Percentiles rank a stretch among this genome's conserved stretches.
These are phyloP conservation scores for Otatea glauca DNA, from an alignment of 176 grass and related monocot species.

Conservation along the genomic window DNA sequence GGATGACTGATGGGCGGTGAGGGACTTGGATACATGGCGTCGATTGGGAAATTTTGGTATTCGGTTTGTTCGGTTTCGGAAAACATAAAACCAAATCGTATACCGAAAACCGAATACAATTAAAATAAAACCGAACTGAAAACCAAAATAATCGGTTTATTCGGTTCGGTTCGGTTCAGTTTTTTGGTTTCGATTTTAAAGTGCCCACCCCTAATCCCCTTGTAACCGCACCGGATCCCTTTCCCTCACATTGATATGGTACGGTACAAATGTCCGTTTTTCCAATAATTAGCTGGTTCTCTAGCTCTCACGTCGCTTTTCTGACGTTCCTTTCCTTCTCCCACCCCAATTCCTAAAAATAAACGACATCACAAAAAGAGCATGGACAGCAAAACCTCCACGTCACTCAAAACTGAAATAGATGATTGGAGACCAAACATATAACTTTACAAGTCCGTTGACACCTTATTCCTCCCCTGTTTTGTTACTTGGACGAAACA, in stretches of 20 bases:
- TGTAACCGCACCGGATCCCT: no score
- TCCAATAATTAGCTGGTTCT: neutral
- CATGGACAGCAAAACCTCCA: constrained; percentile 20
- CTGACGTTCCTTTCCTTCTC: neutral
- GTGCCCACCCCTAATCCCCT: no score
- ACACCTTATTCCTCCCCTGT: neutral
- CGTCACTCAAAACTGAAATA: constrained; percentile 25
- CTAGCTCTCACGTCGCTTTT: neutral
- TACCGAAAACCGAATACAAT: no score
- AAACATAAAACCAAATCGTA: no score
- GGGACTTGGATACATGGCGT: no score
- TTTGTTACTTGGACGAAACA: neutral
- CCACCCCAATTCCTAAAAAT: neutral
- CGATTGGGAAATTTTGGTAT: no score
- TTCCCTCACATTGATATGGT: neutral
- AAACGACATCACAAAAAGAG: neutral
- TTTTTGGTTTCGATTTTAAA: no score
- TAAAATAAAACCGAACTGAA: no score
- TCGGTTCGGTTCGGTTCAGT: no score
- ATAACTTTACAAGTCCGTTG: neutral
- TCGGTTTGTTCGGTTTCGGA: no score
- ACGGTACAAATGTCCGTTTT: neutral
- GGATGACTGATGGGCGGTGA: no score
- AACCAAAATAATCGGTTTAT: no score
- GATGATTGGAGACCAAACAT: constrained; percentile 10